Conservation (phyloP, 768 basidiomycete species). For the Goffeauzyma gilvescens region DNA sequence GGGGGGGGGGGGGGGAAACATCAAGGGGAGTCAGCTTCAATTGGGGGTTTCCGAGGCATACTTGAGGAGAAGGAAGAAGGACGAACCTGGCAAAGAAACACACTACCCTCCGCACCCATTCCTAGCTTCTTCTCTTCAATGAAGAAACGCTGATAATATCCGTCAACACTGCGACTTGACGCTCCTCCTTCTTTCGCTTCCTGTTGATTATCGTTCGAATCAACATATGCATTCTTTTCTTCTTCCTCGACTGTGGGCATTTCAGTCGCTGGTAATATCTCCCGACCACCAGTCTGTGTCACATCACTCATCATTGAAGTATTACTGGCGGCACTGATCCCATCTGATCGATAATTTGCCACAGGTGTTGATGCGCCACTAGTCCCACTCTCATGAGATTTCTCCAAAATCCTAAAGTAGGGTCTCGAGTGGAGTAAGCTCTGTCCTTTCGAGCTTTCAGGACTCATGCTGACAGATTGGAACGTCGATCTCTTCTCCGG, state of each 20-base stretch:
- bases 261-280: background rate
- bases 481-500: background rate
- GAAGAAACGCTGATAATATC: conserved; percentile 85
- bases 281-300: background rate
- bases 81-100: conserved; percentile 66
- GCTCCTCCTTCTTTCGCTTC: conserved; percentile 11
- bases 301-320: background rate
- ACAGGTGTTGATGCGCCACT: no score
- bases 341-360: no score
- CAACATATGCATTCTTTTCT: no score
- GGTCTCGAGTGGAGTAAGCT: conserved; percentile 1
- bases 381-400: conserved; percentile 28
- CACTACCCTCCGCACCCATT: conserved; percentile 86
- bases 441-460: no score
- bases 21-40: background rate
- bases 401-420: conserved; percentile 24
- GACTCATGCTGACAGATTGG: background rate
- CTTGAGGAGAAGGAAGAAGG: background rate
- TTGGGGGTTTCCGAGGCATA: background rate
- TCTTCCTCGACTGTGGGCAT: no score
- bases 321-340: background rate
- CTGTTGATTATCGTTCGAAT: no score
- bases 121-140: conserved; percentile 71
- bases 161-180: conserved; percentile 42
- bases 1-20: no score